phyloP scores from a whole-genome alignment of 257 asterid species.

The Plantago major region DNA sequence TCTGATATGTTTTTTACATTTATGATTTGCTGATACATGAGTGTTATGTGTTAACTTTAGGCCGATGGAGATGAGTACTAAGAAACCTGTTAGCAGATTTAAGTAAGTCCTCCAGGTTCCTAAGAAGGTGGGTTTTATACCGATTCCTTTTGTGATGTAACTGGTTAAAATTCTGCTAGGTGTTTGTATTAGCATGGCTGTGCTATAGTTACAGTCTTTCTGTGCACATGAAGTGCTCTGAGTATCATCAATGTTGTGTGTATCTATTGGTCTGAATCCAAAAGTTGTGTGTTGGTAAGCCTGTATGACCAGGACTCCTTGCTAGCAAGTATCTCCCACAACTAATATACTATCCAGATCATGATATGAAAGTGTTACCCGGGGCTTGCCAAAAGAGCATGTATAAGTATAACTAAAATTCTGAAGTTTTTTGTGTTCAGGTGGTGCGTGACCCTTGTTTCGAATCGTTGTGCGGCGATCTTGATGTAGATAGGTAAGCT shows the following conservation, averaged over 20 bases:
- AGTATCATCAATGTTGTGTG: not conserved
- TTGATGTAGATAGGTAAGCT: constrained; percentile 67
- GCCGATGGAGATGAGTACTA: constrained; percentile 93
- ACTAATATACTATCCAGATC: not conserved
- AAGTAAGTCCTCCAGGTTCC: constrained; percentile 82
- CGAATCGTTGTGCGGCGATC: constrained; percentile 68
- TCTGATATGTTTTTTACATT: too few relatives aligned
- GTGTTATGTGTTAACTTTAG: constrained; percentile 42
- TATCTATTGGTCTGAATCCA: too few relatives aligned
- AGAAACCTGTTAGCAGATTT: constrained; percentile 76
- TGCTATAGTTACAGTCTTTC: not conserved
- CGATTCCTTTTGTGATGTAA: too few relatives aligned
- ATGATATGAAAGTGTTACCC: constrained; percentile 3
- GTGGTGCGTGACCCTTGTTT: constrained; percentile 90
- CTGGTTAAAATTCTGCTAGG: too few relatives aligned
- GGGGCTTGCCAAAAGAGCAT: constrained; percentile 9
- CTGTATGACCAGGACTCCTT: not conserved
- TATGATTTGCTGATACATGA: too few relatives aligned
- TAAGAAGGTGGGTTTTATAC: constrained; percentile 56
- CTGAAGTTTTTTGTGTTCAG: constrained; percentile 31
- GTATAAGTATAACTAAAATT: constrained; percentile 11
- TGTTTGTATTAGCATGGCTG: too few relatives aligned
- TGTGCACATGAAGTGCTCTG: not conserved
- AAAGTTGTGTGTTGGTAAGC: too few relatives aligned
- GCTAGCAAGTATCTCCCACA: too few relatives aligned